These are phyloP conservation scores for Plasmodium coatneyi DNA, from an alignment of 169 alveolate genomes.

Conservation along the genomic window DNA sequence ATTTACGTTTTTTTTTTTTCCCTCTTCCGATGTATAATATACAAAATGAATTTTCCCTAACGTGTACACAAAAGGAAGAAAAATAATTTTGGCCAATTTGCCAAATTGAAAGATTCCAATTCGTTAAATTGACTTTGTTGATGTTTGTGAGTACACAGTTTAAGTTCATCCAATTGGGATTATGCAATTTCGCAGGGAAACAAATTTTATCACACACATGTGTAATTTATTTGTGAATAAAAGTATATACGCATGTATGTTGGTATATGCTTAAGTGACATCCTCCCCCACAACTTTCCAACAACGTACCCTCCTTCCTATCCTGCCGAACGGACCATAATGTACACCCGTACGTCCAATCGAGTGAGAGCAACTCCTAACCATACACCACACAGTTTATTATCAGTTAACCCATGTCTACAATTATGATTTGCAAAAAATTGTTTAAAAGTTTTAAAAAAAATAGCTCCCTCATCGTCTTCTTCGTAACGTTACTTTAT, in stretches of 20 bases:
- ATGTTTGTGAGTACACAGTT: not conserved
- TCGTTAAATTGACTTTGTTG: not conserved
- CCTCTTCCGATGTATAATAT: not conserved
- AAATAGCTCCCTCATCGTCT: conserved; percentile 59
- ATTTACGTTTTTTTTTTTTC: not conserved
- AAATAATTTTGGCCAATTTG: not conserved
- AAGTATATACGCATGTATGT: not conserved
- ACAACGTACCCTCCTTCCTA: not conserved
- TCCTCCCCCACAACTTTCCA: not conserved
- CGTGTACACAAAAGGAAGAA: conserved; percentile 3
- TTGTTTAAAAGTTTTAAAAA: conserved; percentile 58
- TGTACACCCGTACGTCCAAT: not conserved
- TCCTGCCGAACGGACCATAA: conserved; percentile 20
- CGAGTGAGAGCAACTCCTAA: not conserved
- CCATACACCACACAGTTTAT: not conserved
- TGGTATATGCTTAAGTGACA: not conserved
- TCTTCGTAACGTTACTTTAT: conserved; percentile 42
- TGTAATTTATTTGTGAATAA: not conserved
- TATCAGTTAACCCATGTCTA: not conserved
- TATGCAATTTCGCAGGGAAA: not conserved
- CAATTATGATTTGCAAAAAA: conserved; percentile 65
- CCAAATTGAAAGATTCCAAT: not conserved
- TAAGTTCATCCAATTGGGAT: not conserved
- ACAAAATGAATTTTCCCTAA: conserved; percentile 5
- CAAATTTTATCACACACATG: not conserved